phyloP scores from a whole-genome alignment of 2,329 filamentous ascomycete species.

The Piedraia hortae region DNA sequence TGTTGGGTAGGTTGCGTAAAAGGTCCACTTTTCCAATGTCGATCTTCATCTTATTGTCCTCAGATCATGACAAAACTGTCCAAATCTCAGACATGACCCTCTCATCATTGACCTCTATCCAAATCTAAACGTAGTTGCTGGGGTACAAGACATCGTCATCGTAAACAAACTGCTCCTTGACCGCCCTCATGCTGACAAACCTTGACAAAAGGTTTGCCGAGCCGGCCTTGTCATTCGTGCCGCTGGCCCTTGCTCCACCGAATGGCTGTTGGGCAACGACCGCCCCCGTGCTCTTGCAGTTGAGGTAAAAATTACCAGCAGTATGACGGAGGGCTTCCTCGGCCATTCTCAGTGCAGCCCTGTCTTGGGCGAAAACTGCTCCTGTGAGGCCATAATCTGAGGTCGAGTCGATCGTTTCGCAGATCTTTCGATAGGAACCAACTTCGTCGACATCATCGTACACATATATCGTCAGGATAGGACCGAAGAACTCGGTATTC shows the following conservation, averaged over 20 bases:
- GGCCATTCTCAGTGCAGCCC: conserved; percentile 35
- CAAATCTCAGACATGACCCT: too few relatives aligned
- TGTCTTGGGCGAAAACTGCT: conserved; percentile 44
- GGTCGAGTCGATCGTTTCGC: conserved; percentile 38
- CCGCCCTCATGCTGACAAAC: conserved; percentile 27
- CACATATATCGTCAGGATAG: conserved; percentile 44
- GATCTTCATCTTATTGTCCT: too few relatives aligned
- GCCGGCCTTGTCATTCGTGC: conserved; percentile 31
- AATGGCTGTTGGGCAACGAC: conserved; percentile 17
- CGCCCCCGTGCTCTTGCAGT: conserved; percentile 41
- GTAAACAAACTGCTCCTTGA: conserved; percentile 28
- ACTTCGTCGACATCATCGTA: conserved; percentile 37
- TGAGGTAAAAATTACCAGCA: conserved; percentile 67
- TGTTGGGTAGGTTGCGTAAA: too few relatives aligned
- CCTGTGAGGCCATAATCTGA: conserved; percentile 57
- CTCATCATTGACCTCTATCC: too few relatives aligned
- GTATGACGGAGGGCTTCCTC: conserved; percentile 44
- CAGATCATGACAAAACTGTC: too few relatives aligned
- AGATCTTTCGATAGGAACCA: conserved; percentile 30
- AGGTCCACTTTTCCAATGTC: too few relatives aligned
- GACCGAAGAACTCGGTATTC: conserved; percentile 57
- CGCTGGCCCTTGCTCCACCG: conserved; percentile 26
- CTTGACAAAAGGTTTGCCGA: conserved; percentile 23
- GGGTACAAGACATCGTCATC: conserved; percentile 23
- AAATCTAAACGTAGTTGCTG: conserved; percentile 17